Conservation (phyloP, 2,329 filamentous ascomycete species). For the Atkinsonella hypoxylon region DNA sequence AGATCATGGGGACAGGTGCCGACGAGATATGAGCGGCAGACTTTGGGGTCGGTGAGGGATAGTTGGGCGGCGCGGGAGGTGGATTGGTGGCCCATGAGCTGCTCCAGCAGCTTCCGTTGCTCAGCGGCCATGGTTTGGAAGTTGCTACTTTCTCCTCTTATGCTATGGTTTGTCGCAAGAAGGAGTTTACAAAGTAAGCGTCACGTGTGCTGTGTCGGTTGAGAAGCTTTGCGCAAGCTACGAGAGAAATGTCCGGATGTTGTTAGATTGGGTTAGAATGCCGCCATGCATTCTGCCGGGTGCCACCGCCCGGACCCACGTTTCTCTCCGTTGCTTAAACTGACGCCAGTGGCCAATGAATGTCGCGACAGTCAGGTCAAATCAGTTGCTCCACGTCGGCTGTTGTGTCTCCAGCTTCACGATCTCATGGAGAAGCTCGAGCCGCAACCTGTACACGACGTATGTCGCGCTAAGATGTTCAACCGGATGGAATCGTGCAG, state of each 20-base stretch:
- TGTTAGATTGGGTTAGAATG: background rate
- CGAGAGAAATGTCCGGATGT: background rate
- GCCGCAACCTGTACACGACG: background rate
- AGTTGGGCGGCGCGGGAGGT: conserved; percentile 68
- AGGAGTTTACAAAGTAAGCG: background rate
- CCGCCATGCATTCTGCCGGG: background rate
- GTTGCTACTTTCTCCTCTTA: background rate
- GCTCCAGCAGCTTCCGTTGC: conserved; percentile 96
- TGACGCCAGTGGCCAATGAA: background rate
- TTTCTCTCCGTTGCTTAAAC: background rate
- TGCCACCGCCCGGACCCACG: conserved; percentile 13
- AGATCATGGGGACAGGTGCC: conserved; percentile 96
- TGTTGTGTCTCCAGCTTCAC: conserved; percentile 1
- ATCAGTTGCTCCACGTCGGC: conserved; percentile 15
- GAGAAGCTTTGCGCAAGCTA: background rate
- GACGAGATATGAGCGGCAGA: conserved; percentile 86
- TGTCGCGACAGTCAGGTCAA: background rate
- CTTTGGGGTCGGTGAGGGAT: conserved; percentile 80
- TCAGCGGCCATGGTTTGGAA: conserved; percentile 68
- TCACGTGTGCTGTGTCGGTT: no score
- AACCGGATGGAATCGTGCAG: conserved; percentile 8
- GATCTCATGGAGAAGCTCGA: conserved; percentile 1
- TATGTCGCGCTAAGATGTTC: conserved; percentile 12
- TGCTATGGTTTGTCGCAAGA: background rate
- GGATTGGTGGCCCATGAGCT: conserved; percentile 73